phyloP scores from a whole-genome alignment of 306 rosid species.

The Vachellia collinsii region DNA sequence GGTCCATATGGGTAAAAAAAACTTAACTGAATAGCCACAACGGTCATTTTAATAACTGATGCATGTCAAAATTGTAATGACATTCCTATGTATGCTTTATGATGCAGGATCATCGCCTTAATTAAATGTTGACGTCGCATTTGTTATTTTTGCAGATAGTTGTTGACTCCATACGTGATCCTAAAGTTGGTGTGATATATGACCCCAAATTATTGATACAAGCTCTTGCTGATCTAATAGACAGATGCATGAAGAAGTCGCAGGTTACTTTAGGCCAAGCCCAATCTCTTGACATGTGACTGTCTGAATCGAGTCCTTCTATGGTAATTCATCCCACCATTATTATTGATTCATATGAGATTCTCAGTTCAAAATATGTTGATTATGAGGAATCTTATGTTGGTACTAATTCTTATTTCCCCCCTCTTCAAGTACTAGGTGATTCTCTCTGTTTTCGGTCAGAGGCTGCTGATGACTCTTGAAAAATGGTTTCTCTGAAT shows the following conservation, averaged over 20 bases:
- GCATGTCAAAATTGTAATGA: not conserved
- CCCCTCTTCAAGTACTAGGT: not conserved
- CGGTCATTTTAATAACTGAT: not conserved
- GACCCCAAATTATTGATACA: constrained; percentile 75
- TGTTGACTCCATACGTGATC: constrained; percentile 71
- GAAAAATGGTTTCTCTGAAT: not conserved
- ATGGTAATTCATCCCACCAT: constrained; percentile 23
- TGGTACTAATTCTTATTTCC: not conserved
- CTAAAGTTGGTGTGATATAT: constrained; percentile 74
- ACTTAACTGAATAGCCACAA: not conserved
- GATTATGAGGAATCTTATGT: constrained; percentile 16
- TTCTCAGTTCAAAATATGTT: not conserved
- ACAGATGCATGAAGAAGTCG: constrained; percentile 48
- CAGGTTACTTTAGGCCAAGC: constrained; percentile 35
- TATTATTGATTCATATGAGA: not conserved
- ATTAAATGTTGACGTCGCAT: not conserved
- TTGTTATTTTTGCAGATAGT: constrained; percentile 60
- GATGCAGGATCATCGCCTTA: not conserved
- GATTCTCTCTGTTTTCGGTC: constrained; percentile 23
- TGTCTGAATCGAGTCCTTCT: constrained; percentile 10
- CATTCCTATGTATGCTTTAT: not conserved
- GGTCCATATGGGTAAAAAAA: not conserved
- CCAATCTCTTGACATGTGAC: constrained; percentile 21
- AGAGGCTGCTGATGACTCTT: not conserved
- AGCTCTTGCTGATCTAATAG: constrained; percentile 62